Conservation (phyloP, 2,329 filamentous ascomycete genomes). For the Penicillium freii region DNA sequence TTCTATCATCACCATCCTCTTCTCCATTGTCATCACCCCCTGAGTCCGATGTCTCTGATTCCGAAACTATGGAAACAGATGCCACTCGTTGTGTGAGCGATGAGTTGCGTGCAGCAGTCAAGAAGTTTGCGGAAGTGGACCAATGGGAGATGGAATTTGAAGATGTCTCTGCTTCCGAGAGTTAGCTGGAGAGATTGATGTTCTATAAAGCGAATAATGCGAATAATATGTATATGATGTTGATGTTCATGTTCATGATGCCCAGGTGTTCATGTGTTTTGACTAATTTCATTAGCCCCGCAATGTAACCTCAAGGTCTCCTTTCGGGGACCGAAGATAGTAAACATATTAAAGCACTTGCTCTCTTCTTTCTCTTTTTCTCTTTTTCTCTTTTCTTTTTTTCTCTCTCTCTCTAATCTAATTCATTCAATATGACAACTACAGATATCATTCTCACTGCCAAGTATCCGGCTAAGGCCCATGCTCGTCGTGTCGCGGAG, state of each 20-base stretch:
- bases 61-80: slow-evolving; percentile 18
- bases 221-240: background rate
- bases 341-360: background rate
- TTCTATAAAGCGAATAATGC: background rate
- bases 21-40: slow-evolving; percentile 37
- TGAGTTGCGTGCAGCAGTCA: slow-evolving; percentile 36
- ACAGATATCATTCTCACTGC: slow-evolving; percentile 48
- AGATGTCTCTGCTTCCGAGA: slow-evolving; percentile 34
- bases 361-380: background rate
- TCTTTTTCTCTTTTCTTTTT: background rate
- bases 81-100: slow-evolving; percentile 31
- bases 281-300: slow-evolving; percentile 18
- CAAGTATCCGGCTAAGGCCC: slow-evolving; percentile 79
- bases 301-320: slow-evolving; percentile 16
- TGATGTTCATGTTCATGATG: background rate
- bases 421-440: slow-evolving; percentile 29
- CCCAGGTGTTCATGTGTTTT: background rate
- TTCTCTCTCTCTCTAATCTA: background rate
- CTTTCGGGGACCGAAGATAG: background rate
- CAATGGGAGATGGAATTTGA: slow-evolving; percentile 47
- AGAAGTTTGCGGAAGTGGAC: slow-evolving; percentile 45
- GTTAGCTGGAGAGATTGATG: slow-evolving; percentile 11
- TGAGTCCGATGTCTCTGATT: slow-evolving; percentile 31
- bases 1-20: slow-evolving; percentile 32
- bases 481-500: slow-evolving; percentile 79